phyloP scores from a whole-genome alignment of 306 rosid species.

The Lathyrus oleraceus region DNA sequence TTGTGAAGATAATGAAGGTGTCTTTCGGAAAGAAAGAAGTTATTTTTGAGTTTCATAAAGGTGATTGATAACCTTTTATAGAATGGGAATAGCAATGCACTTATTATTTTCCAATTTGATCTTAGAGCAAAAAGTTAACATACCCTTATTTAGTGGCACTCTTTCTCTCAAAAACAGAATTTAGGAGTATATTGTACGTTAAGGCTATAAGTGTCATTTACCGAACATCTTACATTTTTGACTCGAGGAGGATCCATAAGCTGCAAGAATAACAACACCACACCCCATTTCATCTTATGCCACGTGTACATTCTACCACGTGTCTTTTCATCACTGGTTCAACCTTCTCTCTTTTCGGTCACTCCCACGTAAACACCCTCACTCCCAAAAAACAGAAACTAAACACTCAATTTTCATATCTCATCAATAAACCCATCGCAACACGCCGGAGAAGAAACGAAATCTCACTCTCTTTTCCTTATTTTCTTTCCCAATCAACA shows the following conservation, averaged over 20 bases:
- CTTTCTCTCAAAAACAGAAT: too few species aligned
- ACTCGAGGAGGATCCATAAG: neutral
- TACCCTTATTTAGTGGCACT: neutral
- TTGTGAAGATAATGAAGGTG: too few species aligned
- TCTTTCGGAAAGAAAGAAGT: too few species aligned
- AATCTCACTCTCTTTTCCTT: neutral
- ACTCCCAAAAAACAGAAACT: neutral
- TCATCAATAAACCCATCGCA: constrained; percentile 15
- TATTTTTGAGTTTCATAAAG: too few species aligned
- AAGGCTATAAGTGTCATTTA: neutral
- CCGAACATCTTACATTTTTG: neutral
- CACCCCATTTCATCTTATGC: neutral
- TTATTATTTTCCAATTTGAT: too few species aligned
- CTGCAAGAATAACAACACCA: constrained; percentile 32
- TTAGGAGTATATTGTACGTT: neutral
- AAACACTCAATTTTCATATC: neutral
- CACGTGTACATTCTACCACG: constrained; percentile 34
- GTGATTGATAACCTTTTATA: too few species aligned
- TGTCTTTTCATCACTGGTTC: neutral
- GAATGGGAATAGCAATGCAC: too few species aligned
- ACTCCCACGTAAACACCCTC: constrained; percentile 49
- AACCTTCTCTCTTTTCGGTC: neutral
- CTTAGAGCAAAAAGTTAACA: too few species aligned
- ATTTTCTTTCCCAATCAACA: too few species aligned
- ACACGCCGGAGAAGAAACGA: constrained; percentile 17